A percentile compares a stretch with the other conserved stretches of the same genome.
These are phyloP conservation scores for Dipodascus albidus DNA, from an alignment of 805 yeast species.

Conservation along the genomic window DNA sequence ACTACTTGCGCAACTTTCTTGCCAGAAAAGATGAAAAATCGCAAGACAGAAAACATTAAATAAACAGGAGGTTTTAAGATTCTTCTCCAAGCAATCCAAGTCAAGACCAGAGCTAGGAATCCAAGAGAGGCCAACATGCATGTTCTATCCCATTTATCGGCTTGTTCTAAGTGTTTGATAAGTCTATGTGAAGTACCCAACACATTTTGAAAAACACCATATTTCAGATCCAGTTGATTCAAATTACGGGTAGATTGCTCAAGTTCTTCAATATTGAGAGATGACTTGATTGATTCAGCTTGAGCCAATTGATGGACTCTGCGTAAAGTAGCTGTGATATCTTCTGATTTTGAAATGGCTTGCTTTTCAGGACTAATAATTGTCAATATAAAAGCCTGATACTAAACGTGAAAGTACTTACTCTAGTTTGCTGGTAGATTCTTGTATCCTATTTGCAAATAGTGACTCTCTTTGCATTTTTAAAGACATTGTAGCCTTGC, in stretches of 20 bases:
- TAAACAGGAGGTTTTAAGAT: conserved; percentile 26
- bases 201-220: conserved; percentile 27
- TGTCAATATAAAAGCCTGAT: no score
- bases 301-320: conserved; percentile 25
- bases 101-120: conserved; percentile 26
- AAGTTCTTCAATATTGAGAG: conserved; percentile 28
- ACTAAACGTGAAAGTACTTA: no score
- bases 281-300: conserved; percentile 27
- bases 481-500: conserved; percentile 12
- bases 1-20: conserved; percentile 1
- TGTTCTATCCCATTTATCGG: conserved; percentile 29
- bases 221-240: conserved; percentile 23
- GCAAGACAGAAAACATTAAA: conserved; percentile 22
- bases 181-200: conserved; percentile 26
- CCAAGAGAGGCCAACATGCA: conserved; percentile 27
- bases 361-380: conserved; percentile 13
- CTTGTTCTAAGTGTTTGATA: conserved; percentile 28
- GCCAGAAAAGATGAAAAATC: conserved; percentile 8
- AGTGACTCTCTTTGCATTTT: conserved; percentile 12
- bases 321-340: conserved; percentile 16
- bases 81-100: conserved; percentile 29
- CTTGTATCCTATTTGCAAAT: conserved; percentile 8
- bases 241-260: conserved; percentile 26
- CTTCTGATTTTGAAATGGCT: conserved; percentile 15
- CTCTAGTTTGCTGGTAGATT: neutral